Conservation (phyloP, 768 basidiomycete species). For the Coprinopsis marcescibilis region DNA sequence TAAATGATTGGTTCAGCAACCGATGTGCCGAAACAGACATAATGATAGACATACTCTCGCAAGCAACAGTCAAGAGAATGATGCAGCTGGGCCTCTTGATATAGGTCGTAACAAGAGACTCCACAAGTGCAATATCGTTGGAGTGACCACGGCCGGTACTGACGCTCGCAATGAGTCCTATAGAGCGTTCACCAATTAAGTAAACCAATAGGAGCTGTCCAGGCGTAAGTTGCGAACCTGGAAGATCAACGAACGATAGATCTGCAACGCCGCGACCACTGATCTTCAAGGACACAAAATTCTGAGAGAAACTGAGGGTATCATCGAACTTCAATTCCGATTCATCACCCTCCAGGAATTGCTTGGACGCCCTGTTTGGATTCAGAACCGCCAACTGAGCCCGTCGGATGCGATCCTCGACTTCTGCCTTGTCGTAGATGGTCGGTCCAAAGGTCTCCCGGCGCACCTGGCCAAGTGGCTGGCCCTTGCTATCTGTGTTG, state of each 20-base stretch:
- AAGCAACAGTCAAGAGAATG: slow-evolving; percentile 54
- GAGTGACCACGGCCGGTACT: slow-evolving; percentile 37
- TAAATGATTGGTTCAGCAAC: slow-evolving; percentile 20
- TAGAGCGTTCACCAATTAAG: background rate
- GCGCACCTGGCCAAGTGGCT: slow-evolving; percentile 31
- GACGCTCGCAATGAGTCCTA: slow-evolving; percentile 57
- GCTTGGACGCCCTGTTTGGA: slow-evolving; percentile 29
- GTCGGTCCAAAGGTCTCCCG: slow-evolving; percentile 39
- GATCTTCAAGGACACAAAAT: slow-evolving; percentile 53
- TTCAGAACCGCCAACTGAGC: slow-evolving; percentile 66
- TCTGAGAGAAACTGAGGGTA: slow-evolving; percentile 42
- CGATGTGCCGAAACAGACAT: background rate
- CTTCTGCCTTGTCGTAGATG: slow-evolving; percentile 45
- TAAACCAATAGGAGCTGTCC: too few species aligned
- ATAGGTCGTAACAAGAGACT: slow-evolving; percentile 50
- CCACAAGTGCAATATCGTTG: slow-evolving; percentile 57
- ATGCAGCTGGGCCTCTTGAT: slow-evolving; percentile 60
- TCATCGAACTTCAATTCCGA: slow-evolving; percentile 16
- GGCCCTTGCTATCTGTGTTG: slow-evolving; percentile 32
- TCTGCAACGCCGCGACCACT: slow-evolving; percentile 56
- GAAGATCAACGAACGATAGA: slow-evolving; percentile 60
- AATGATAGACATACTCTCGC: slow-evolving; percentile 45
- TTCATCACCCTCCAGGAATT: slow-evolving; percentile 35
- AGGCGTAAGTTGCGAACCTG: slow-evolving; percentile 29
- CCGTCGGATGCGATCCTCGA: slow-evolving; percentile 61